Evolutionary conservation across 495 filamentous ascomycete genomes (phyloP).

Genomic region (Parathielavia appendiculata): DNA sequence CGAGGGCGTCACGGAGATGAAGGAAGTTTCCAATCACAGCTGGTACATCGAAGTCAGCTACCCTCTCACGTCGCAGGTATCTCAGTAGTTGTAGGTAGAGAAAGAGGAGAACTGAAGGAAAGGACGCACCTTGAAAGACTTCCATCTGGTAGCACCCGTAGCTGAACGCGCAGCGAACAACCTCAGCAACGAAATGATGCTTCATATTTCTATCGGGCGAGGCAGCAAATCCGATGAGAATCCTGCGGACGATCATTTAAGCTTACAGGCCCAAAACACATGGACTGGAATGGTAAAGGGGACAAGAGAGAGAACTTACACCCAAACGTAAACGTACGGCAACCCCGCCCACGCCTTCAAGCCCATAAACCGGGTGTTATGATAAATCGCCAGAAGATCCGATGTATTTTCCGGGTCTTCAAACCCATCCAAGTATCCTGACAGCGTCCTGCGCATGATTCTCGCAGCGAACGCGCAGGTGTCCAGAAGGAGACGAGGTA

Average conservation of each 20-base stretch:
- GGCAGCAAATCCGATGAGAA: slow-evolving; percentile 3
- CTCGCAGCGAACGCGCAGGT: neutral
- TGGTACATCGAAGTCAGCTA: neutral
- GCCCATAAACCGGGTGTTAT: neutral
- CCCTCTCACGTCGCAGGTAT: neutral
- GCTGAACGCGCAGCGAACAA: slow-evolving; percentile 3
- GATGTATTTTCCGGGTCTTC: neutral
- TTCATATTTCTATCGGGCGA: neutral
- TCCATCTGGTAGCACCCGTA: slow-evolving; percentile 9
- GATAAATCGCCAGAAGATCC: neutral
- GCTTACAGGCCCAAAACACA: too few species aligned
- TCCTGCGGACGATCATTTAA: neutral
- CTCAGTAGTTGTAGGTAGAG: neutral
- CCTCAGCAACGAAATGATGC: neutral
- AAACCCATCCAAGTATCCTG: neutral
- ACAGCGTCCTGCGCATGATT: neutral
- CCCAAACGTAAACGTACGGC: slow-evolving; percentile 6
- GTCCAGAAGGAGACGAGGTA: neutral
- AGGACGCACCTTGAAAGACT: neutral
- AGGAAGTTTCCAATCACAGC: neutral
- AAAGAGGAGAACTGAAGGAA: neutral
- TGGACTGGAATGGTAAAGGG: neutral
- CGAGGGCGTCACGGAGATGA: slow-evolving; percentile 3
- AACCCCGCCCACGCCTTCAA: slow-evolving; percentile 6
- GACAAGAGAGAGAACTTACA: neutral